Conservation (phyloP, 331 rosid genomes). For the Malus hybrid region DNA sequence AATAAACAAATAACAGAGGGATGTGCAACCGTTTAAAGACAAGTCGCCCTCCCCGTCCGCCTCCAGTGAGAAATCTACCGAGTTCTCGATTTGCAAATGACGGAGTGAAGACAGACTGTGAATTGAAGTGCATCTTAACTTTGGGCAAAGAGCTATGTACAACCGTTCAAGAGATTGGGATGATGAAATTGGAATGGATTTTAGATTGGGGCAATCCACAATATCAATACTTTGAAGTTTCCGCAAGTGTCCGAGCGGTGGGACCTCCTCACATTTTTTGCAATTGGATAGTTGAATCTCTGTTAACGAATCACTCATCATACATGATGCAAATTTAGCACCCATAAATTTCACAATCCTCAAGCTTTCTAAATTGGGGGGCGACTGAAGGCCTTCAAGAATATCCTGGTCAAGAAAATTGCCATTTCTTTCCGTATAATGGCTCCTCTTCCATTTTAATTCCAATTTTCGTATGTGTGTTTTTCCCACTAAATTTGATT, state of each 20-base stretch:
- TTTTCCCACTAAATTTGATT: neutral
- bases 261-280: neutral
- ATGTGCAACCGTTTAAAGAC: neutral
- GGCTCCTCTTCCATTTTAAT: neutral
- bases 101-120: neutral
- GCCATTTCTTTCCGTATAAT: neutral
- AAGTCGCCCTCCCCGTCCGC: neutral
- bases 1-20: neutral
- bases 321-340: neutral
- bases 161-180: neutral
- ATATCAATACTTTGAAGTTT: neutral
- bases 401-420: neutral
- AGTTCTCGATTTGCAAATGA: too few relatives aligned
- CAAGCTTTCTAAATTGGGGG: neutral
- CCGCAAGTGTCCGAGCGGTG: neutral
- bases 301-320: neutral
- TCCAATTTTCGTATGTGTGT: neutral
- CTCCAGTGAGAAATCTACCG: too few relatives aligned
- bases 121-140: too few relatives aligned
- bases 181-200: neutral
- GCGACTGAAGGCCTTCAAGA: neutral
- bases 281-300: neutral
- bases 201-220: neutral
- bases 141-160: neutral
- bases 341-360: neutral